These are phyloP conservation scores for Trapa incisa DNA, from an alignment of 345 rosid species.

Conservation along the genomic window DNA sequence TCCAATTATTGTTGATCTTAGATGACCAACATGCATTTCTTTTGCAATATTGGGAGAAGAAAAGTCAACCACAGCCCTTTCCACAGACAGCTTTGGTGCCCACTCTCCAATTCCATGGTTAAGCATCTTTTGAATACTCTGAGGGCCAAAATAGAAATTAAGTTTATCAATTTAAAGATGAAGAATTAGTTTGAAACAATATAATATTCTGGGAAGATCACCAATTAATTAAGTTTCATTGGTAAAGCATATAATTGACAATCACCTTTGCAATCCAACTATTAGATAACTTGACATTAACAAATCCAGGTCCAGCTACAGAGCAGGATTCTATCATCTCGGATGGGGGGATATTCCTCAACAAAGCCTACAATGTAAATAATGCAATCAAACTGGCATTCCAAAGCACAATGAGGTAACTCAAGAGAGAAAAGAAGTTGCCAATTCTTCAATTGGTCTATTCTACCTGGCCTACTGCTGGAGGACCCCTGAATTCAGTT, in stretches of 20 bases:
- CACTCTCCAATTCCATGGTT: slow-evolving; percentile 66
- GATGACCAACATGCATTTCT: slow-evolving; percentile 99
- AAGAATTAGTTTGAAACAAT: neutral
- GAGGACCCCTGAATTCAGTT: slow-evolving; percentile 53
- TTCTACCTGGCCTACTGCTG: slow-evolving; percentile 73
- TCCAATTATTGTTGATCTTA: slow-evolving; percentile 92
- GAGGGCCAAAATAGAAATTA: slow-evolving; percentile 8
- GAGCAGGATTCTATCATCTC: slow-evolving; percentile 74
- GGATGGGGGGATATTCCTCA: slow-evolving; percentile 54
- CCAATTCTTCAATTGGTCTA: neutral
- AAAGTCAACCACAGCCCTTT: slow-evolving; percentile 86
- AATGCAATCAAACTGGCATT: neutral
- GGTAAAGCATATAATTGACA: neutral
- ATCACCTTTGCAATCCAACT: slow-evolving; percentile 82
- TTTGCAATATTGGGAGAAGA: slow-evolving; percentile 96
- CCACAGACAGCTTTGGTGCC: slow-evolving; percentile 59
- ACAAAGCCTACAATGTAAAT: slow-evolving; percentile 36
- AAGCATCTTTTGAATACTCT: slow-evolving; percentile 82
- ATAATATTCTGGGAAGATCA: neutral
- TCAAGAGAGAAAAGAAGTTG: neutral
- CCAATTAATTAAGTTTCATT: neutral
- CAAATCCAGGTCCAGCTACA: slow-evolving; percentile 91
- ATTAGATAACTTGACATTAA: slow-evolving; percentile 58
- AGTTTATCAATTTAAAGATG: neutral
- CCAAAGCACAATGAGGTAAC: neutral